Percentiles rank a stretch among this genome's conserved stretches.
These are phyloP conservation scores for Chamaecyparis obtusa DNA, from an alignment of 75 land plant genomes.

Conservation along the genomic window DNA sequence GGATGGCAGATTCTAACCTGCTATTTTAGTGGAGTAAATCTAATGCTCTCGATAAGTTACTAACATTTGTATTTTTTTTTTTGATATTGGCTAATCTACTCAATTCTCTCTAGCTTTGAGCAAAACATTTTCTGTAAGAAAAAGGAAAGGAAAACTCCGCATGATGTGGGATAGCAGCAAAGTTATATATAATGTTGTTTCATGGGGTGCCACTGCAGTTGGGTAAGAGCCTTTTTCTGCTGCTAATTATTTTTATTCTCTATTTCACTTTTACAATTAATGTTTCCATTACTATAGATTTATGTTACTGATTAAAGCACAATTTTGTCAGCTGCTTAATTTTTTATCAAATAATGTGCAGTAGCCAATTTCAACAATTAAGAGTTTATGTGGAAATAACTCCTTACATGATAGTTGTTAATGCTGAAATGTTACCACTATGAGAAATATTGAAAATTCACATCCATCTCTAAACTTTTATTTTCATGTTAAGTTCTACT, in stretches of 20 bases:
- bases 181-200: conserved; percentile 86
- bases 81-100: background rate
- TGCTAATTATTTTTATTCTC: background rate
- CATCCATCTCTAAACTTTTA: background rate
- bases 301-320: background rate
- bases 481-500: background rate
- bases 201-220: conserved; percentile 97
- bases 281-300: background rate
- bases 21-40: background rate
- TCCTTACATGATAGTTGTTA: background rate
- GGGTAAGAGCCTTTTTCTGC: conserved; percentile 52
- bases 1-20: background rate
- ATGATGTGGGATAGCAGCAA: conserved; percentile 87
- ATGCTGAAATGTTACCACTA: background rate
- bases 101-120: conserved; percentile 53
- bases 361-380: background rate
- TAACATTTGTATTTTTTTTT: background rate
- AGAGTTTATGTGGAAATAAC: background rate
- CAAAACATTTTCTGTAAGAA: conserved; percentile 71
- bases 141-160: conserved; percentile 69
- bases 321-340: background rate
- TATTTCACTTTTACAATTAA: background rate
- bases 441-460: background rate
- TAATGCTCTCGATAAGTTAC: background rate
- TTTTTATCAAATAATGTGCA: background rate